Conservation (phyloP, 2,329 filamentous ascomycete genomes). For the Alternaria panax region DNA sequence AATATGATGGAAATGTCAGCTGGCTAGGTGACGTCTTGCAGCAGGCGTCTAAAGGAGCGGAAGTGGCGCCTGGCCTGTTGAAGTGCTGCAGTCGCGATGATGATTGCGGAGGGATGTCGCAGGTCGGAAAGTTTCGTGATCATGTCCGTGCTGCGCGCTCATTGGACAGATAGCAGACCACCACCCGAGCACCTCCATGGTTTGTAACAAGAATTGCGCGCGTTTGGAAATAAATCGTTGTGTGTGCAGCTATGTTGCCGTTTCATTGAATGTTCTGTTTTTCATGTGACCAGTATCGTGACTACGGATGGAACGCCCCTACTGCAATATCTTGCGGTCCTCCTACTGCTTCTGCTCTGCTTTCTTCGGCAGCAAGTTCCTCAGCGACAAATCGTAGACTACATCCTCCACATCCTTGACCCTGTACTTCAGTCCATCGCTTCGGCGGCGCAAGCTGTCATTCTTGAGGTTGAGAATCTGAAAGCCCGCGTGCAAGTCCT, state of each 20-base stretch:
- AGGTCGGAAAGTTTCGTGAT: constrained; percentile 23
- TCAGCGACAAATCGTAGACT: constrained; percentile 90
- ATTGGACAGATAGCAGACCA: constrained; percentile 2
- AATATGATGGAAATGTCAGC: neutral
- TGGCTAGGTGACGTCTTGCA: neutral
- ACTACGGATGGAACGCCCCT: neutral
- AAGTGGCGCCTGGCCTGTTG: constrained; percentile 28
- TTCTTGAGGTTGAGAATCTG: constrained; percentile 98
- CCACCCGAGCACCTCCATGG: constrained; percentile 10
- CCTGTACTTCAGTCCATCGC: constrained; percentile 94
- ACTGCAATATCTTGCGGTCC: neutral
- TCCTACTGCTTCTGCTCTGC: constrained; percentile 15
- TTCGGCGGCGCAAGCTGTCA: constrained; percentile 83
- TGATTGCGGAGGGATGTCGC: constrained; percentile 21
- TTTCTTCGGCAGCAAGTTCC: constrained; percentile 70
- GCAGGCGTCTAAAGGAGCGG: constrained; percentile 23
- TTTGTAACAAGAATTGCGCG: neutral
- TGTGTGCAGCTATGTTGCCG: no score
- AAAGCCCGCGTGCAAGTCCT: constrained; percentile 94
- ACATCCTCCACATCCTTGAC: constrained; percentile 99
- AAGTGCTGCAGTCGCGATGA: constrained; percentile 11
- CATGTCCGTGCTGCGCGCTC: constrained; percentile 27
- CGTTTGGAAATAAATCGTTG: neutral
- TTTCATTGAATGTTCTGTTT: no score
- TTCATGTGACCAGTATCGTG: neutral